Conservation (phyloP, 805 yeast species). For the Saccharomycopsis lassenensis region DNA sequence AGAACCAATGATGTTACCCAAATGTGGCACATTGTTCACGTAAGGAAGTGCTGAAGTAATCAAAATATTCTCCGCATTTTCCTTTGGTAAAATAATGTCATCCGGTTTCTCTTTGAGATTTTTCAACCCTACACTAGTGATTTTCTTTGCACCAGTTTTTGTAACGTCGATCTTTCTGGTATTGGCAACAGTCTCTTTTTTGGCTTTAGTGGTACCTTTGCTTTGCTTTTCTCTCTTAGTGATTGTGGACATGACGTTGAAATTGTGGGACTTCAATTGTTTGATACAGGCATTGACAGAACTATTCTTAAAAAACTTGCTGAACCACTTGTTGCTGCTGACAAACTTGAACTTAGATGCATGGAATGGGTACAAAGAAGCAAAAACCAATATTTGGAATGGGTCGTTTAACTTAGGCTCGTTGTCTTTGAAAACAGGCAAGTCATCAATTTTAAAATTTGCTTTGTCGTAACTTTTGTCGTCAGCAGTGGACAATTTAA, state of each 20-base stretch:
- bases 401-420: slow-evolving; percentile 14
- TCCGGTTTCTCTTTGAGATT: slow-evolving; percentile 18
- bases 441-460: slow-evolving; percentile 7
- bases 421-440: slow-evolving; percentile 13
- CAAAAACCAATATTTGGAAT: slow-evolving; percentile 36
- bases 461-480: slow-evolving; percentile 26
- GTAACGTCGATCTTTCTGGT: slow-evolving; percentile 10
- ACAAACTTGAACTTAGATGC: slow-evolving; percentile 15
- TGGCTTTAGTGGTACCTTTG: neutral
- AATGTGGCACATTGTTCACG: slow-evolving; percentile 96
- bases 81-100: slow-evolving; percentile 49
- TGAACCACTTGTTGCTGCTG: slow-evolving; percentile 14
- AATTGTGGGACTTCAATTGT: slow-evolving; percentile 9
- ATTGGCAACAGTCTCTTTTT: slow-evolving; percentile 2
- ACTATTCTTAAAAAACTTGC: slow-evolving; percentile 12
- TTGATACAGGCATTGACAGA: slow-evolving; percentile 10
- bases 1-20: slow-evolving; percentile 94
- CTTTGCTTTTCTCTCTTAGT: slow-evolving; percentile 10
- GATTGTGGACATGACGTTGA: slow-evolving; percentile 6
- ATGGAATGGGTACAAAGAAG: slow-evolving; percentile 32
- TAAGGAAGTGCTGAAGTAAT: slow-evolving; percentile 96
- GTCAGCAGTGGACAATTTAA: slow-evolving; percentile 20
- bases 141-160: slow-evolving; percentile 12
- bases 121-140: slow-evolving; percentile 4
- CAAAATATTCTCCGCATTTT: slow-evolving; percentile 66